Evolutionary conservation across 768 basidiomycete genomes (phyloP), one percentile per base, ranked within the genome.

Genomic region (Stropharia rugosoannulata): DNA sequence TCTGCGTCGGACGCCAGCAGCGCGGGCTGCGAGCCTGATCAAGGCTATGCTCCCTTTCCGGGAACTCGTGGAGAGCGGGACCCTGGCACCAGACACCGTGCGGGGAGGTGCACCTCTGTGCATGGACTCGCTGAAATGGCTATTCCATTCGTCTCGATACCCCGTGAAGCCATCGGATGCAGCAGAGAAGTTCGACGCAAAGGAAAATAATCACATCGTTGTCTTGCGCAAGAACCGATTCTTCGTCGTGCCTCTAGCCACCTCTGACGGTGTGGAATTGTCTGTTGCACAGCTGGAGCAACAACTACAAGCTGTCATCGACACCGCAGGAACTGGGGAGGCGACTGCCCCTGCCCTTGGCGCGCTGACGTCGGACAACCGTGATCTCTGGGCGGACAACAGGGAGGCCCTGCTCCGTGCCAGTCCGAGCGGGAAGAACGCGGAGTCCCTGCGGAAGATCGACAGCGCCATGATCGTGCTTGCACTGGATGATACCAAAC

Each of bases 91-190:
- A 1, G 96, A 99, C 65, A 94, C 84, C 70, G 81, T 89, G 19
- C 81, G 82, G 54, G 86, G 29, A 7, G 29, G 82, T 19, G 75
- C 75, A 13, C 94, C 97, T 2, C 77, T 98, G 7, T 89, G 89
- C 71, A 97, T 96, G 93, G 78, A 77, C 0, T 93, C 93, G n/a
- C 97, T 96, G 81, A 87, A 94, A 69, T 96, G 94, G 88, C 79
- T 98, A 79, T 99, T 99, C 83, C 97, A 98, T 71, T 79, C 95
- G 0, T 85, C 82, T n/a, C 86, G 97, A 18, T 88, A 93, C 69
- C 97, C 97, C 4, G 78, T 77, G 49, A 85, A 89, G 59, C 90
- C 91, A 0, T 82, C 84, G 4, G 97, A 98, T 66, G 89, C 85
- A 0, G 93, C 92, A 5, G 73, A 72, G 51, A 95, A 94, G 70